These are phyloP conservation scores for Globisporangium emineosum DNA, from an alignment of 352 stramenopile species.

Conservation along the genomic window DNA sequence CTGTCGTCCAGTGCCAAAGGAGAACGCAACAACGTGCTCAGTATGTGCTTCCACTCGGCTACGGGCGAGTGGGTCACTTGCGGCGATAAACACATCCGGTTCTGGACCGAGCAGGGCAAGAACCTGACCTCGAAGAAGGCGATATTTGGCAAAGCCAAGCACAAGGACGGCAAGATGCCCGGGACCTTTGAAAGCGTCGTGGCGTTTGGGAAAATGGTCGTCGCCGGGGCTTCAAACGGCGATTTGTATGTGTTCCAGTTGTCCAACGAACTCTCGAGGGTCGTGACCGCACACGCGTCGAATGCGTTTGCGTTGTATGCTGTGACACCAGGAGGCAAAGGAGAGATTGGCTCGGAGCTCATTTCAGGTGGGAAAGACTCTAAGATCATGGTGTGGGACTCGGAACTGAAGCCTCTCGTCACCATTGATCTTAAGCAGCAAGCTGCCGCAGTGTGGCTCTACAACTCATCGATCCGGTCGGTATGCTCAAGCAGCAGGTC, in stretches of 20 bases:
- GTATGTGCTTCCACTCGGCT: conserved; percentile 44
- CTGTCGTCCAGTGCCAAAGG: conserved; percentile 52
- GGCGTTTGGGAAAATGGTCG: conserved; percentile 41
- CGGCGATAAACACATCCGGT: conserved; percentile 68
- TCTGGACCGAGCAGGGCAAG: conserved; percentile 74
- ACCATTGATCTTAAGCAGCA: conserved; percentile 45
- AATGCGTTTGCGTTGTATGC: conserved; percentile 46
- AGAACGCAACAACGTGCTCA: conserved; percentile 52
- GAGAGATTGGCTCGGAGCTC: conserved; percentile 41
- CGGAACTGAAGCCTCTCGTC: conserved; percentile 39
- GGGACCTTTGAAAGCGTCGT: conserved; percentile 48
- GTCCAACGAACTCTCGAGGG: conserved; percentile 43
- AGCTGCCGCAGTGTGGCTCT: conserved; percentile 20
- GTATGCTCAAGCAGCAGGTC: conserved; percentile 32
- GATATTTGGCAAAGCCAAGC: conserved; percentile 55
- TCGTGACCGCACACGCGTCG: conserved; percentile 48
- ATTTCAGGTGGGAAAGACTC: conserved; percentile 87
- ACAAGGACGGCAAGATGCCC: conserved; percentile 49
- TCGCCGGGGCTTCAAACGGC: conserved; percentile 64
- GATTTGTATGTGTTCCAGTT: conserved; percentile 75
- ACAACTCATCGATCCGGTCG: conserved; percentile 44
- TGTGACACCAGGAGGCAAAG: conserved; percentile 12
- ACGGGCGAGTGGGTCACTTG: conserved; percentile 66
- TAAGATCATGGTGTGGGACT: conserved; percentile 84
- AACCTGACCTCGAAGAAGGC: conserved; percentile 69